A percentile compares a stretch with the other conserved stretches of the same genome.
phyloP scores from a whole-genome alignment of 2,329 filamentous ascomycete species.

The Fusarium anthophilum region DNA sequence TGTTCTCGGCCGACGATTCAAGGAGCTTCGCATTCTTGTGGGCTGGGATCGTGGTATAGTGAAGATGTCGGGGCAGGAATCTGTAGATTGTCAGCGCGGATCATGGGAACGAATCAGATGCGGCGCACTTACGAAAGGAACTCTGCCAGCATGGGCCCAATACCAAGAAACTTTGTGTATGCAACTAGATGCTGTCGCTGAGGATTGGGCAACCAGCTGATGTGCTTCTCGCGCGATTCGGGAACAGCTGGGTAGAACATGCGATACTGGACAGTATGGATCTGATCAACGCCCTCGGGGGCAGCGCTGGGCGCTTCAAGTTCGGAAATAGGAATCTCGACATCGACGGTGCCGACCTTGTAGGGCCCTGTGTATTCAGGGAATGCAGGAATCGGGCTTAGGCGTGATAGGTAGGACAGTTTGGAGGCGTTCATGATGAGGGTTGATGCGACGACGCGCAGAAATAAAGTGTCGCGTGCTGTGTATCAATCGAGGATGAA shows the following conservation, averaged over 20 bases:
- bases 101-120: no score
- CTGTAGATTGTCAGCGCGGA: slow-evolving; percentile 49
- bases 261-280: slow-evolving; percentile 81
- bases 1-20: slow-evolving; percentile 55
- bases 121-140: slow-evolving; percentile 64
- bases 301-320: slow-evolving; percentile 63
- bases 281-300: slow-evolving; percentile 63
- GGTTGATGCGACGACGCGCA: neutral
- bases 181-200: slow-evolving; percentile 78
- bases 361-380: slow-evolving; percentile 78
- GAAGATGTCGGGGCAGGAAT: slow-evolving; percentile 74
- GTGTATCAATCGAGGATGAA: neutral
- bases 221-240: slow-evolving; percentile 63
- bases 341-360: slow-evolving; percentile 75
- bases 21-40: slow-evolving; percentile 75
- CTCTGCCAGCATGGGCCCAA: slow-evolving; percentile 65
- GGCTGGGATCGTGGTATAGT: slow-evolving; percentile 78
- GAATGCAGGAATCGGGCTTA: slow-evolving; percentile 77
- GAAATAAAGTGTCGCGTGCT: neutral
- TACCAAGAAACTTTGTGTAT: slow-evolving; percentile 80
- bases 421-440: slow-evolving; percentile 44
- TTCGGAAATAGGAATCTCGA: slow-evolving; percentile 77
- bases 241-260: slow-evolving; percentile 80
- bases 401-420: slow-evolving; percentile 60
- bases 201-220: slow-evolving; percentile 81